Evolutionary conservation across 176 grass and related monocot species (phyloP).

Genomic region (Cenchrus fungigraminus): DNA sequence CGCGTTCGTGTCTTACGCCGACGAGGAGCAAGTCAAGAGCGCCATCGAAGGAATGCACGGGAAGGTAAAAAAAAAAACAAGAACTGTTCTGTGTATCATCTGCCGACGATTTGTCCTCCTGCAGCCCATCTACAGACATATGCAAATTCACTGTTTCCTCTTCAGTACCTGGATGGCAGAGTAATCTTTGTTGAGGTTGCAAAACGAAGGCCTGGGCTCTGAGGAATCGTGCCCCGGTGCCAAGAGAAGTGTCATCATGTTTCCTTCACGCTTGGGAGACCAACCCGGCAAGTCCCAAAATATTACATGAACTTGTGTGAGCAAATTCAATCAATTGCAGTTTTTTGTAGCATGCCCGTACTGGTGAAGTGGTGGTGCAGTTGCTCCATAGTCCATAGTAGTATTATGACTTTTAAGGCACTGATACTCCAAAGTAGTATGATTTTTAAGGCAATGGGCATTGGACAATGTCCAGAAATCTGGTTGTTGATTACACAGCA

Average conservation of each 20-base stretch:
- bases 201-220: slow-evolving; percentile 49
- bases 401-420: background rate
- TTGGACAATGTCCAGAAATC: background rate
- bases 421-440: background rate
- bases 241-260: background rate
- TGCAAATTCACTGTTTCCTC: slow-evolving; percentile 29
- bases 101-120: background rate
- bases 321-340: background rate
- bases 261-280: background rate
- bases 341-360: background rate
- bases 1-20: slow-evolving; percentile 67
- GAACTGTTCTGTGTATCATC: background rate
- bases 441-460: background rate
- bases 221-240: slow-evolving; percentile 13
- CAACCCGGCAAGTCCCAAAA: background rate
- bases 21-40: slow-evolving; percentile 58
- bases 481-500: background rate
- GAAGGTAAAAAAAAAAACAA: slow-evolving; percentile 55
- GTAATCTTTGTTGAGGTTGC: slow-evolving; percentile 79
- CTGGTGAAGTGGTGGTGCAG: background rate
- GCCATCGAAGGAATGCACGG: slow-evolving; percentile 83
- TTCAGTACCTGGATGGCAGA: slow-evolving; percentile 77
- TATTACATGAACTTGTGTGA: background rate
- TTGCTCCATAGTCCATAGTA: background rate
- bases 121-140: background rate